Percentiles rank a stretch among this genome's conserved stretches.
phyloP scores from a whole-genome alignment of 2,329 filamentous ascomycete species.

The Monosporascus sp. region DNA sequence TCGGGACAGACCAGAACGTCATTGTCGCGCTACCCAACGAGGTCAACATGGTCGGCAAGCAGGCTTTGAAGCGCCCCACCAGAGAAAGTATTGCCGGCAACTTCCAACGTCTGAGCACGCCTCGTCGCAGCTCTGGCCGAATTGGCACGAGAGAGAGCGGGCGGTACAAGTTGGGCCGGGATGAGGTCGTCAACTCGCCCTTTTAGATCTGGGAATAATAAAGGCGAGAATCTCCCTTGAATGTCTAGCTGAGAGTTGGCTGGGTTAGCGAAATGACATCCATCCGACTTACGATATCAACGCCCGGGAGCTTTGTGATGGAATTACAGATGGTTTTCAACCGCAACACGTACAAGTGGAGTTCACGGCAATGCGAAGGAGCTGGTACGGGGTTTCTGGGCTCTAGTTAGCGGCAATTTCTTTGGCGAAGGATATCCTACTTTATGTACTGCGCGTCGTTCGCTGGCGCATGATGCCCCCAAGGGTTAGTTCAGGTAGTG shows the following conservation, averaged over 20 bases:
- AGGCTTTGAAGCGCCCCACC: slow-evolving; percentile 79
- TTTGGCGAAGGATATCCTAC: too few relatives aligned
- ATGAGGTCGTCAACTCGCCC: slow-evolving; percentile 75
- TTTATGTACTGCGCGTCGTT: too few relatives aligned
- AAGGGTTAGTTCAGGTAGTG: too few relatives aligned
- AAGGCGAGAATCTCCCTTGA: not conserved
- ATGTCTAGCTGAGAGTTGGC: not conserved
- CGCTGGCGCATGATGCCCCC: too few relatives aligned
- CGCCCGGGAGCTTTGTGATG: too few relatives aligned
- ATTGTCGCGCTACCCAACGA: slow-evolving; percentile 96
- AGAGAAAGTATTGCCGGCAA: slow-evolving; percentile 82
- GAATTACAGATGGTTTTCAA: too few relatives aligned
- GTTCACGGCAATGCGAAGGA: too few relatives aligned
- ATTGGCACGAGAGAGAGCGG: slow-evolving; percentile 51
- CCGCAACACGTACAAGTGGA: too few relatives aligned
- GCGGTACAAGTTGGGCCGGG: slow-evolving; percentile 68
- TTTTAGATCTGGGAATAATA: slow-evolving; percentile 35
- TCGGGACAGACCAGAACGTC: slow-evolving; percentile 93
- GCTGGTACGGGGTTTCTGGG: too few relatives aligned
- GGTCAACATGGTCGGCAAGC: slow-evolving; percentile 93
- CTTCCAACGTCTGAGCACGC: slow-evolving; percentile 42
- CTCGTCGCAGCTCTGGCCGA: slow-evolving; percentile 44
- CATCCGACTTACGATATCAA: too few relatives aligned
- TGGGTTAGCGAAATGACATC: too few relatives aligned
- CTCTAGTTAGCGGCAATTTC: too few relatives aligned